phyloP scores from a whole-genome alignment of 2,329 filamentous ascomycete genomes.

The Karstenula rhodostoma region DNA sequence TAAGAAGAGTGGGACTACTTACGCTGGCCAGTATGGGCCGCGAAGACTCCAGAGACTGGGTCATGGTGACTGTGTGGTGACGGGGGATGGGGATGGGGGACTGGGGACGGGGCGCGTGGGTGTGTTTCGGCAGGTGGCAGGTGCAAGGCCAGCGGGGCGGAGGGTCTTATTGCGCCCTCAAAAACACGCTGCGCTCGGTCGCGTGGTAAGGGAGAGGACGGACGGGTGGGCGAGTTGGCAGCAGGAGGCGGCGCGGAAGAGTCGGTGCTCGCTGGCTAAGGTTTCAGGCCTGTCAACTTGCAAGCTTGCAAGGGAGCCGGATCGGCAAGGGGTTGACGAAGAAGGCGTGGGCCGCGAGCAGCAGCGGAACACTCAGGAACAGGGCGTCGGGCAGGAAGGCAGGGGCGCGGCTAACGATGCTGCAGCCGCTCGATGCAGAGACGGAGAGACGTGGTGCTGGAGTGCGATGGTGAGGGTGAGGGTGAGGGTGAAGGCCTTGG shows the following conservation, averaged over 20 bases:
- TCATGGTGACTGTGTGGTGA: slow-evolving; percentile 36
- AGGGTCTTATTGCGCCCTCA: slow-evolving; percentile 12
- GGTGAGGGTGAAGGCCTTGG: too few species aligned
- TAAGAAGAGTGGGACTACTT: slow-evolving; percentile 41
- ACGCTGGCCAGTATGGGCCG: slow-evolving; percentile 52
- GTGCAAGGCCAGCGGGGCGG: slow-evolving; percentile 12
- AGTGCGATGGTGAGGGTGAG: too few species aligned
- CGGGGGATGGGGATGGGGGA: slow-evolving; percentile 9
- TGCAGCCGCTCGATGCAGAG: background rate
- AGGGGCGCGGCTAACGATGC: background rate
- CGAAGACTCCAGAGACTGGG: slow-evolving; percentile 51
- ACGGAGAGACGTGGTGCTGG: background rate
- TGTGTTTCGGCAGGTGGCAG: slow-evolving; percentile 18
- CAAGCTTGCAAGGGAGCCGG: slow-evolving; percentile 20
- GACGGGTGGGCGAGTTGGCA: slow-evolving; percentile 1
- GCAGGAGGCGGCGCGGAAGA: slow-evolving; percentile 17
- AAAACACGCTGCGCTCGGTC: slow-evolving; percentile 1
- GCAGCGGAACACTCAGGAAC: background rate
- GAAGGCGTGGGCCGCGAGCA: slow-evolving; percentile 6
- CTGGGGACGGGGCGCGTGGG: slow-evolving; percentile 8
- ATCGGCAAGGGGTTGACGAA: slow-evolving; percentile 27
- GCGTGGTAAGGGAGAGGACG: slow-evolving; percentile 8
- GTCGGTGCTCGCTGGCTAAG: slow-evolving; percentile 18
- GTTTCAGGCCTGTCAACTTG: slow-evolving; percentile 26
- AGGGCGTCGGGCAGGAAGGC: background rate